Evolutionary conservation across 2,329 filamentous ascomycete genomes (phyloP).

Genomic region (Elsinoe batatas): DNA sequence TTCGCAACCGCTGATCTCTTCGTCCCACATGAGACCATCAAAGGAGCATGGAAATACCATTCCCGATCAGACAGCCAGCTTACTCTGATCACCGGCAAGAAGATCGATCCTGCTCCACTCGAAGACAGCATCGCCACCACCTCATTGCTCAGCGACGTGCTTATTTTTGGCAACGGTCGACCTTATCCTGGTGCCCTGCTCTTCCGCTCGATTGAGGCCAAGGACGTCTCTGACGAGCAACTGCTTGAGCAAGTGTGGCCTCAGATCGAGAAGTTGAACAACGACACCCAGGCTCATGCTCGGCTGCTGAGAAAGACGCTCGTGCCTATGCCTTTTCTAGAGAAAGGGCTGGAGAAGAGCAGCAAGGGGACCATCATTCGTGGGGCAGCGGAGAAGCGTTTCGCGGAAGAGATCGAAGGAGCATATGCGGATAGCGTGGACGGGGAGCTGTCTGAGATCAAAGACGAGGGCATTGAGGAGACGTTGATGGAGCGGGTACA

Average conservation of each 20-base stretch:
- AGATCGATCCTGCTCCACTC: slow-evolving; percentile 55
- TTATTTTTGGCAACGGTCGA: slow-evolving; percentile 52
- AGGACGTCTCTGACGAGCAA: slow-evolving; percentile 26
- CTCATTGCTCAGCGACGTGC: slow-evolving; percentile 40
- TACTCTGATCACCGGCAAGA: slow-evolving; percentile 56
- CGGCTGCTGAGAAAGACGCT: slow-evolving; percentile 44
- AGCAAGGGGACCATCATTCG: slow-evolving; percentile 54
- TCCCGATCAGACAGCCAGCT: slow-evolving; percentile 53
- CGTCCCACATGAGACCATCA: slow-evolving; percentile 41
- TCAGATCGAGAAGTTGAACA: slow-evolving; percentile 40
- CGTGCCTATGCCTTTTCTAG: slow-evolving; percentile 32
- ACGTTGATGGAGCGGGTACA: slow-evolving; percentile 26
- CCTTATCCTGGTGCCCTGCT: slow-evolving; percentile 49
- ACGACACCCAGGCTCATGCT: slow-evolving; percentile 41
- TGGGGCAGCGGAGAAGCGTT: slow-evolving; percentile 41
- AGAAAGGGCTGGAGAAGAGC: slow-evolving; percentile 43
- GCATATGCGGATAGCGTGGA: slow-evolving; percentile 32
- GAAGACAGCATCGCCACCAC: slow-evolving; percentile 45
- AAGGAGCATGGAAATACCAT: slow-evolving; percentile 52
- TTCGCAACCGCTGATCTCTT: slow-evolving; percentile 58
- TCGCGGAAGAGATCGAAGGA: slow-evolving; percentile 36
- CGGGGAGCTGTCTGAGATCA: slow-evolving; percentile 14
- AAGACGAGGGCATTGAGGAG: slow-evolving; percentile 27
- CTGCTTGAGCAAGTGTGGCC: slow-evolving; percentile 36
- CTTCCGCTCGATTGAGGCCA: slow-evolving; percentile 33